Conservation (phyloP, 306 rosid genomes). For the Oxytropis ochrocephala region DNA sequence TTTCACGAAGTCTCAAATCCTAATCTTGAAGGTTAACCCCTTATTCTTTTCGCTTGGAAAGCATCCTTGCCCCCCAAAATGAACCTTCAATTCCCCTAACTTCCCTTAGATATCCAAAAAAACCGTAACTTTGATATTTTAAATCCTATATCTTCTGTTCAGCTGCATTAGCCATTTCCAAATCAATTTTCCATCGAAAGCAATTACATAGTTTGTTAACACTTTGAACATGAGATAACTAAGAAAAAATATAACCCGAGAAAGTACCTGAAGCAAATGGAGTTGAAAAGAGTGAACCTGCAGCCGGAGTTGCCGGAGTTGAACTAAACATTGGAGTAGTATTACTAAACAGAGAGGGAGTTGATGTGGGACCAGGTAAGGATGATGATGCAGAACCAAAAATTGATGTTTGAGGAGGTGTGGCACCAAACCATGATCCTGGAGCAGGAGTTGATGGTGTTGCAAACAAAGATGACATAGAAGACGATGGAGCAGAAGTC, state of each 20-base stretch:
- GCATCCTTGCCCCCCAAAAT: neutral
- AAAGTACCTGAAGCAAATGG: slow-evolving; percentile 78
- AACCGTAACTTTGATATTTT: neutral
- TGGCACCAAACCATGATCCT: slow-evolving; percentile 50
- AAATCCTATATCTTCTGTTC: neutral
- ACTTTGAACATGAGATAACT: neutral
- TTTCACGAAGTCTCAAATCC: neutral
- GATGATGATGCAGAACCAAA: slow-evolving; percentile 59
- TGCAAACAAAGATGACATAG: slow-evolving; percentile 55
- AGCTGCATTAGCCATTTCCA: slow-evolving; percentile 3
- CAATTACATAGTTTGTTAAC: neutral
- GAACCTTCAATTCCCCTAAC: neutral
- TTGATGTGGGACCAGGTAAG: slow-evolving; percentile 45
- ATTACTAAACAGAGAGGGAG: slow-evolving; percentile 60
- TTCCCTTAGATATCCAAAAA: neutral
- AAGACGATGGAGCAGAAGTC: slow-evolving; percentile 56
- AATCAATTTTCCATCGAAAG: slow-evolving; percentile 11
- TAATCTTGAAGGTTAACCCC: slow-evolving; percentile 8
- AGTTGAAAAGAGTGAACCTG: slow-evolving; percentile 63
- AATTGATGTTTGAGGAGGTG: slow-evolving; percentile 49
- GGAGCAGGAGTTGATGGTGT: slow-evolving; percentile 71
- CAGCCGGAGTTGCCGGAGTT: slow-evolving; percentile 48
- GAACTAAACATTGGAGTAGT: slow-evolving; percentile 47
- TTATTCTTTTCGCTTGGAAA: neutral
- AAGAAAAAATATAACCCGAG: slow-evolving; percentile 4